These are phyloP conservation scores for Hawksworthiomyces lignivorus DNA, from an alignment of 2,329 filamentous ascomycete species.

Conservation along the genomic window DNA sequence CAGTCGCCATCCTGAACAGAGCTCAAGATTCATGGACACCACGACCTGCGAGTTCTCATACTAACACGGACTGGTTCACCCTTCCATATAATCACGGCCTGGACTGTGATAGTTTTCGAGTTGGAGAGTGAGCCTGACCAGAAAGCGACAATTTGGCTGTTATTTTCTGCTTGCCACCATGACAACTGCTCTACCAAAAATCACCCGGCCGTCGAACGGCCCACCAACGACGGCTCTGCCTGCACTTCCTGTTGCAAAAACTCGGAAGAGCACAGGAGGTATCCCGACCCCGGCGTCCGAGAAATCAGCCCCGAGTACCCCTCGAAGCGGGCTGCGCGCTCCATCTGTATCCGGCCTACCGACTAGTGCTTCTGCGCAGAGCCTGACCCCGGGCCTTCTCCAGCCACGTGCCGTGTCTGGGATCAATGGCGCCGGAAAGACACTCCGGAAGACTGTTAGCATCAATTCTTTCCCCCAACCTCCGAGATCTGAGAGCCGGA, in stretches of 20 bases:
- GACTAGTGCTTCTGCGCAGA: slow-evolving; percentile 35
- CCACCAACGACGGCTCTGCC: slow-evolving; percentile 67
- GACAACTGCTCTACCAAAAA: slow-evolving; percentile 58
- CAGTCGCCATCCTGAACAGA: too few species aligned
- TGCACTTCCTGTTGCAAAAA: slow-evolving; percentile 64
- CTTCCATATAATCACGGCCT: background rate
- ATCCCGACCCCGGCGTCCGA: slow-evolving; percentile 34
- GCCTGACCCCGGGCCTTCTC: slow-evolving; percentile 46
- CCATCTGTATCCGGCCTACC: slow-evolving; percentile 11
- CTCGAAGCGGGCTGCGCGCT: slow-evolving; percentile 22
- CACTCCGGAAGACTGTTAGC: slow-evolving; percentile 79
- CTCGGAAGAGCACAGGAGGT: slow-evolving; percentile 56
- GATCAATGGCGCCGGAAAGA: slow-evolving; percentile 55
- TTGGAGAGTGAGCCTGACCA: background rate
- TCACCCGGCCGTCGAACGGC: slow-evolving; percentile 59
- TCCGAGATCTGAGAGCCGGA: slow-evolving; percentile 57
- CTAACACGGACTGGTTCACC: background rate
- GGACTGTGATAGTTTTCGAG: too few species aligned
- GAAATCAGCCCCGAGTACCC: slow-evolving; percentile 50
- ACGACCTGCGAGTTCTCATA: slow-evolving; percentile 6
- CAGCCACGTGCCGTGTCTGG: slow-evolving; percentile 48
- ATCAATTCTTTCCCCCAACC: slow-evolving; percentile 92
- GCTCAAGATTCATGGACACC: slow-evolving; percentile 12
- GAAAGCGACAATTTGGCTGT: too few species aligned
- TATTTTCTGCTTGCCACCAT: slow-evolving; percentile 25